Evolutionary conservation across 2,329 filamentous ascomycete species (phyloP), one percentile per base, ranked within the genome.

Genomic region (Hymenoscyphus scutula): DNA sequence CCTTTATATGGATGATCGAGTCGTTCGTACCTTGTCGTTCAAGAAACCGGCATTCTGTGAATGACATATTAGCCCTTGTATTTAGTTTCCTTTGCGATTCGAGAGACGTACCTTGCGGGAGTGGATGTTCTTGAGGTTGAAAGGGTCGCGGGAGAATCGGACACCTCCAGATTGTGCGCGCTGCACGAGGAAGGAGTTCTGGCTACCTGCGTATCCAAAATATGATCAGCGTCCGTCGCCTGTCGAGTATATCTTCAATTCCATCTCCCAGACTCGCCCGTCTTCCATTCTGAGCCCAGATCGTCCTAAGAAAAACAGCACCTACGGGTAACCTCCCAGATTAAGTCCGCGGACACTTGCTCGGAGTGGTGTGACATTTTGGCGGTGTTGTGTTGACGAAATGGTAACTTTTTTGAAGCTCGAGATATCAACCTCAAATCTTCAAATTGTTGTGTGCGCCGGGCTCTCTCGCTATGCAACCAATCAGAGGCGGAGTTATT

Each of bases 241-340:
- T 34, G 13, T 56, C 38, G 10, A 56, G 48, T 60, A 45, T 55
- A 15, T 53, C 48, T 13, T 32, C 25, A 30, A 54, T 54, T 54
- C 53, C 53, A 30, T 32, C 53, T 54, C 15, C 25, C 13, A 25
- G 17, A 38, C 29, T 57, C 25, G 38, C 37, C 27, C 10, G 25
- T 11, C 45, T 51, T 25, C 61, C 25, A 53, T 63, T 34, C 51
- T 54, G 34, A 34, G 30, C 51, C 55, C 23, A 11, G 13, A 25
- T 51, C 4, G 45, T 6, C 17, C 53, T 41, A 29, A 65, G 57
- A 19, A 65, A 65, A 41, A 27, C 30, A 27, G 15, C 10, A 92
- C 92, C 80, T 88, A 97, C 93, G 91, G 85, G 89, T 88, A 80
- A 96, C 82, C 86, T 94, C 89, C 94, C 94, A 98, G 84, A 97